A percentile compares a stretch with the other conserved stretches of the same genome.
Evolutionary conservation across 768 basidiomycete species (phyloP).

Genomic region (Russula emetica): DNA sequence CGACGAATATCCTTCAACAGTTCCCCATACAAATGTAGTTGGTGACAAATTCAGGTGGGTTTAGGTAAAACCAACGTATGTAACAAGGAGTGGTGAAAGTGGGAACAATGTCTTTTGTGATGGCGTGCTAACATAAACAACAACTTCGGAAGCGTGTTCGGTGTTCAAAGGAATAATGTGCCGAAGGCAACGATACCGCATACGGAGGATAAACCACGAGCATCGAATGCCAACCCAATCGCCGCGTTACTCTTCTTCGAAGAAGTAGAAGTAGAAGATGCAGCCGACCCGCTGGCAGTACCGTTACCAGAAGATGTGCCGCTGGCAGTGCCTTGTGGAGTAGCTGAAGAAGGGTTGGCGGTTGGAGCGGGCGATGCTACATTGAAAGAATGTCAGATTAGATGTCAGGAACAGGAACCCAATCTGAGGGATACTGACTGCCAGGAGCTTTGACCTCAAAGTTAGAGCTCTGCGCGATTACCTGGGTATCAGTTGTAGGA

Average conservation of each 20-base stretch:
- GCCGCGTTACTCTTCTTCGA: slow-evolving; percentile 8
- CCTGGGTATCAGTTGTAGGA: slow-evolving; percentile 33
- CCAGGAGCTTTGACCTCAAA: slow-evolving; percentile 39
- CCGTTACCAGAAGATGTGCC: background rate
- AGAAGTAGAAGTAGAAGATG: slow-evolving; percentile 4
- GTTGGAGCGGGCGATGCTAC: slow-evolving; percentile 21
- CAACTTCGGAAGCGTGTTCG: background rate
- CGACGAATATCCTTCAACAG: slow-evolving; percentile 9
- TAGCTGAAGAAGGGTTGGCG: background rate
- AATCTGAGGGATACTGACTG: slow-evolving; percentile 33
- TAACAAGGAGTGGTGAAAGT: background rate
- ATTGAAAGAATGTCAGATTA: background rate
- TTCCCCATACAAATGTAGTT: slow-evolving; percentile 17
- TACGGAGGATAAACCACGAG: slow-evolving; percentile 10
- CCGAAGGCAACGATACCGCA: slow-evolving; percentile 10
- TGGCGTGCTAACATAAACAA: background rate
- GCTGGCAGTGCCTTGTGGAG: background rate
- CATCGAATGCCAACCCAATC: background rate
- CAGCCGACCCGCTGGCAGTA: slow-evolving; percentile 7
- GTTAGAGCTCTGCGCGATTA: slow-evolving; percentile 34
- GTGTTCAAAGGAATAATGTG: slow-evolving; percentile 15
- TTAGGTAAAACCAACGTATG: background rate
- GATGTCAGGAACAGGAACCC: background rate
- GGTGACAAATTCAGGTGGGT: slow-evolving; percentile 10
- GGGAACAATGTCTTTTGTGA: background rate